phyloP scores from a whole-genome alignment of 2,329 filamentous ascomycete genomes.

The Colletotrichum sp. region DNA sequence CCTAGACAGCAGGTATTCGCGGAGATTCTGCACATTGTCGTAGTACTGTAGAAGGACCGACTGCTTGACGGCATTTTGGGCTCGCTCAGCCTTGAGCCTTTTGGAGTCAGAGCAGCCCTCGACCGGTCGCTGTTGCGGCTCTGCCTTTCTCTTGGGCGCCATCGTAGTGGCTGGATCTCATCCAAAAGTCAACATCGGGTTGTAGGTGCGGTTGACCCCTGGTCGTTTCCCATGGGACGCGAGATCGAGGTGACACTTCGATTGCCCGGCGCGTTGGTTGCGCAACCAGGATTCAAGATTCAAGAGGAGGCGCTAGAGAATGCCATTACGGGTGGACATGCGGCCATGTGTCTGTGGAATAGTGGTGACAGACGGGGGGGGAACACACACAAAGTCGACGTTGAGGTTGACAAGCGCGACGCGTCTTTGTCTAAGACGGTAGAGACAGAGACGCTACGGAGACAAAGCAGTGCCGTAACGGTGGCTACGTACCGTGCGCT shows the following conservation, averaged over 20 bases:
- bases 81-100: neutral
- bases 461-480: neutral
- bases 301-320: neutral
- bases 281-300: neutral
- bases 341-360: neutral
- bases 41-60: conserved; percentile 48
- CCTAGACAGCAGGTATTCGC: conserved; percentile 70
- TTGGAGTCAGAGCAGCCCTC: neutral
- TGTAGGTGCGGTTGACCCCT: neutral
- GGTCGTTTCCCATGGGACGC: neutral
- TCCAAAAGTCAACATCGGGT: neutral
- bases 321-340: neutral
- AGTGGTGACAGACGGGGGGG: neutral
- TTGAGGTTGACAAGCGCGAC: conserved; percentile 2
- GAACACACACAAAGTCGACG: neutral
- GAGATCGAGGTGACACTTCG: neutral
- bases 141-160: conserved; percentile 6
- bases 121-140: neutral
- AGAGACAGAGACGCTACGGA: neutral
- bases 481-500: neutral
- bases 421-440: neutral
- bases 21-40: conserved; percentile 66
- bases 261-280: neutral
- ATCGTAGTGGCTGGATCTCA: neutral
- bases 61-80: conserved; percentile 2